Evolutionary conservation across 169 alveolate species (phyloP), one percentile per base, ranked within the genome.

Genomic region (Perkinsus marinus): DNA sequence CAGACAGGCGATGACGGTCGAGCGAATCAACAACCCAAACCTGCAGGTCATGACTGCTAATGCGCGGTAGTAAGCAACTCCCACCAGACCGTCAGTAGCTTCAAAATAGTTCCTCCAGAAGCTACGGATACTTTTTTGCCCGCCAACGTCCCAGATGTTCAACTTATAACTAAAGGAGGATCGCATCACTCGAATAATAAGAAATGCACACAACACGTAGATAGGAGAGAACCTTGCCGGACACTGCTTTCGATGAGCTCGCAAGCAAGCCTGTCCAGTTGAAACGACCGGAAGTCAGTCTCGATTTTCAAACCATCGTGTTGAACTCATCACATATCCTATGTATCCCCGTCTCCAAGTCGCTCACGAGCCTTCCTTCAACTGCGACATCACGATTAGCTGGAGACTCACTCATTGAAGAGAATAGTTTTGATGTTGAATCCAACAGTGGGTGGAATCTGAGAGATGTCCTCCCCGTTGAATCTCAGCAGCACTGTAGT

Each of bases 71-170:
- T 98, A 99, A 39, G 98, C 98, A 26, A 98, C 99, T 98, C 98
- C 98, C 43, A 99, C 97, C 39, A 99, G 95, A 38, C 99, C 99
- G 95, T 99, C 99, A 34, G 99, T 98, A 91, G 97, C 95, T 95
- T 99, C 99, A 95, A 98, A 99, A 96, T 99, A 99, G 94, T 99
- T 98, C 93, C 99, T 95, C 99, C 99, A 99, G 92, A 97, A 98
- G 43, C 99, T 96, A 91, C 99, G 95, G 90, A 99, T 98, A 34
- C 99, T 96, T 90, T 98, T 96, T 95, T 99, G 99, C 34, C 99
- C 99, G n/a, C 99, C 99, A 30, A 99, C 98, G 94, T 99, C 99
- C 99, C 99, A 99, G 90, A 98, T 94, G 95, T 98, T 98, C 37
- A 98, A 94, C 89, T 96, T 95, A 89, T 95, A 97, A 37, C 96